These are phyloP conservation scores for Xylaria palmicola DNA, from an alignment of 495 filamentous ascomycete species.

Conservation along the genomic window DNA sequence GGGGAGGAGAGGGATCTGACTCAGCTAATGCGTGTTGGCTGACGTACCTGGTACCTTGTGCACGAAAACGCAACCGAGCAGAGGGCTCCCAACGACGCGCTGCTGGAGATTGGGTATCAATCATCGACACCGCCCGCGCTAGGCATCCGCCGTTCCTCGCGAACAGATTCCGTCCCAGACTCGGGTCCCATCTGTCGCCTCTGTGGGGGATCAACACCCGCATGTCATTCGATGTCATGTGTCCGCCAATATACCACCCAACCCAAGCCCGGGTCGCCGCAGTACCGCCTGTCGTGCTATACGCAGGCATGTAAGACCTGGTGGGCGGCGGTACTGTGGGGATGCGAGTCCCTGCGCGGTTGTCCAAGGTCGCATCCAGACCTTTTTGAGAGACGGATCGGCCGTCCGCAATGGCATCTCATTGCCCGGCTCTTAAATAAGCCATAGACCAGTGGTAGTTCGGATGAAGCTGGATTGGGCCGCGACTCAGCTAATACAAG, in stretches of 20 bases:
- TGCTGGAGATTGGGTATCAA: too few relatives aligned
- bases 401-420: neutral
- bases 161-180: neutral
- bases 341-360: too few relatives aligned
- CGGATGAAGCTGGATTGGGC: constrained; percentile 1
- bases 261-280: neutral
- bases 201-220: neutral
- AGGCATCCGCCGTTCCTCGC: neutral
- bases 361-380: constrained; percentile 9
- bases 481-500: neutral
- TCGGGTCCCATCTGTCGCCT: neutral
- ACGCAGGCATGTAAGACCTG: constrained; percentile 2
- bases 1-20: neutral
- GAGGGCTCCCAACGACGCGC: too few relatives aligned
- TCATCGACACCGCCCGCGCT: too few relatives aligned
- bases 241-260: constrained; percentile 5
- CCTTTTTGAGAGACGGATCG: neutral
- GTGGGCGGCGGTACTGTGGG: constrained; percentile 2
- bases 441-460: neutral
- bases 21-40: too few relatives aligned
- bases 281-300: too few relatives aligned
- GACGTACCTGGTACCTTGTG: too few relatives aligned
- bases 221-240: constrained; percentile 13
- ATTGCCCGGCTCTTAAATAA: constrained; percentile 1
- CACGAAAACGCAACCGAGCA: too few relatives aligned